Evolutionary conservation across 2,329 filamentous ascomycete species (phyloP), one percentile per base, ranked within the genome.

Genomic region (Zymoseptoria brevis): DNA sequence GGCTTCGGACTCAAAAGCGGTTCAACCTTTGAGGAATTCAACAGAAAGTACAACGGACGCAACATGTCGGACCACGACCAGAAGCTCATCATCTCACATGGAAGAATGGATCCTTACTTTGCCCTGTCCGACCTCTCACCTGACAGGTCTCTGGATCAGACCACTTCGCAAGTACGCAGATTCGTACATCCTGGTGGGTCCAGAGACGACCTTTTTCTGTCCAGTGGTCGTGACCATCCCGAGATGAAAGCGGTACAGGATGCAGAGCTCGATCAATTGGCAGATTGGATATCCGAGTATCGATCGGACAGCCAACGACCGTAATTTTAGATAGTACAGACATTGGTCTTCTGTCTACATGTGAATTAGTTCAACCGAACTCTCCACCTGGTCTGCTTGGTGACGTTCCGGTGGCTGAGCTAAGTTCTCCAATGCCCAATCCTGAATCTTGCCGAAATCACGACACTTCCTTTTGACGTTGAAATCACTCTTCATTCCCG

Each of bases 101-200:
- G 53, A 22, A 41, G 22, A 54, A 54, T 54, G 53, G 53, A 54
- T 41, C 53, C 53, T 13, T 54, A 54, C 29, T 54, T 54, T 41
- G 13, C 53, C 30, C 22, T 54, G 53, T 54, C 53, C n/a, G 29
- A 30, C n/a, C 41, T 30, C 26, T 54, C 53, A 29, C 53, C 53
- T 30, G 22, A 13, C 53, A 35, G 53, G 19, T 30, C 53, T 41
- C 24, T 22, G 41, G 53, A 30, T n/a, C 53, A 22, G 22, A 54
- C 24, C 53, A 41, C 53, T 54, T 29, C 21, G 19, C 24, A 54
- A 22, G 16, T 35, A n/a, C 53, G 26, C 53, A 30, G 29, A 13
- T 41, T 54, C 41, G 53, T 54, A 22, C 21, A 22, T 22, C 21
- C 21, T 22, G 21, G 21, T 22, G 21, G 21, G 4, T 22, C 21